These are phyloP conservation scores for Penicillium concentricum DNA, from an alignment of 2,329 filamentous ascomycete species.

Conservation along the genomic window DNA sequence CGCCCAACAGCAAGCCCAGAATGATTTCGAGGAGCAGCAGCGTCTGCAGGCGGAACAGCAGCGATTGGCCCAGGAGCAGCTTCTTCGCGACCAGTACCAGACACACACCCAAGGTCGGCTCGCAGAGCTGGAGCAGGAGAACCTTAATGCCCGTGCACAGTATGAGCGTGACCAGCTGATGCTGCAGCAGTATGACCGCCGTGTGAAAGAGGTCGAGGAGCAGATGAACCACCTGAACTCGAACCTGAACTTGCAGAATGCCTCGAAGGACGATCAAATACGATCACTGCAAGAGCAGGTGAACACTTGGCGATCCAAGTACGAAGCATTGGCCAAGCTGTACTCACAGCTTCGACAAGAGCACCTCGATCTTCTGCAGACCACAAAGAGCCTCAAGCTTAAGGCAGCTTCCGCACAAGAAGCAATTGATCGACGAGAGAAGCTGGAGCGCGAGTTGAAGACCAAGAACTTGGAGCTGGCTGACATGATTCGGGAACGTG, in stretches of 20 bases:
- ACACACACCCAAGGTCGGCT: slow-evolving; percentile 95
- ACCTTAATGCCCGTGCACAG: slow-evolving; percentile 87
- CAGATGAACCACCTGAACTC: slow-evolving; percentile 79
- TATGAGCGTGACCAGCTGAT: slow-evolving; percentile 97
- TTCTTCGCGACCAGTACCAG: slow-evolving; percentile 82
- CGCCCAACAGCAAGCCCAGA: slow-evolving; percentile 78
- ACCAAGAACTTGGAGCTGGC: slow-evolving; percentile 98
- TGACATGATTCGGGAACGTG: slow-evolving; percentile 96
- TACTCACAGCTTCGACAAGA: slow-evolving; percentile 96
- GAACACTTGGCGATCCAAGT: slow-evolving; percentile 96
- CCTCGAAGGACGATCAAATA: slow-evolving; percentile 93
- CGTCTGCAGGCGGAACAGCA: slow-evolving; percentile 84
- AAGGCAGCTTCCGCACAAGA: slow-evolving; percentile 97
- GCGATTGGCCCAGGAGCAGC: slow-evolving; percentile 82
- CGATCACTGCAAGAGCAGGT: slow-evolving; percentile 91
- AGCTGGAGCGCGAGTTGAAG: slow-evolving; percentile 95
- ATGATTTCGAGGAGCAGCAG: slow-evolving; percentile 96
- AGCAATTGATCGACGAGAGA: slow-evolving; percentile 90
- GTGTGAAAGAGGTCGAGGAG: slow-evolving; percentile 87
- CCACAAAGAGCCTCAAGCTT: slow-evolving; percentile 92
- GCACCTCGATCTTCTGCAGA: slow-evolving; percentile 90
- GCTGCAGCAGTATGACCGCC: slow-evolving; percentile 92
- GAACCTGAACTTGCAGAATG: slow-evolving; percentile 80
- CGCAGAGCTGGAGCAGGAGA: slow-evolving; percentile 92
- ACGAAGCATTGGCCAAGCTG: slow-evolving; percentile 91